These are phyloP conservation scores for Cutaneotrichosporon sp. DNA, from an alignment of 1,284 basidiomycete genomes.

Conservation along the genomic window DNA sequence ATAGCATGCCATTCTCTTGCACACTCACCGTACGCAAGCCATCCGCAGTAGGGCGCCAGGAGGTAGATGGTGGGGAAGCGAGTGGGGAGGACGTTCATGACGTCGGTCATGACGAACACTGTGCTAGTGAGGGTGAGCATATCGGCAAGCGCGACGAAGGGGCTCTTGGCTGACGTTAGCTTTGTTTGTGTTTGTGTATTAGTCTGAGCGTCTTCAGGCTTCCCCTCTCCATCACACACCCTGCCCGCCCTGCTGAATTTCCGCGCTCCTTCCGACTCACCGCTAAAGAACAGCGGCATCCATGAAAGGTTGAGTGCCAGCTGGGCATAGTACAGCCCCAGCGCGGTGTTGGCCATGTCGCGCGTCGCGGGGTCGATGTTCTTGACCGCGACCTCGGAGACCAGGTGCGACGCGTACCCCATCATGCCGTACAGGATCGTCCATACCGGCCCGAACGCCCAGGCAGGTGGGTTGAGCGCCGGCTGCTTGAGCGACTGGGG, in stretches of 20 bases:
- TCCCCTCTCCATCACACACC: not conserved
- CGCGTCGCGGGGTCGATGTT: conserved; percentile 4
- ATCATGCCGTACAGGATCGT: conserved; percentile 57
- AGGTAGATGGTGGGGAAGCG: conserved; percentile 60
- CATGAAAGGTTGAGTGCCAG: conserved; percentile 17
- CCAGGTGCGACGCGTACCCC: conserved; percentile 72
- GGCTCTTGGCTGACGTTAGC: conserved; percentile 14
- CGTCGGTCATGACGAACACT: conserved; percentile 63
- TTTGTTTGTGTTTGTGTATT: not conserved
- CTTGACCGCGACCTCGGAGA: conserved; percentile 60
- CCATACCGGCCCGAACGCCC: conserved; percentile 32
- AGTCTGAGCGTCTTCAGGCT: not conserved
- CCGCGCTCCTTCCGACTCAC: conserved; percentile 35
- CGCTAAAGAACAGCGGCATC: conserved; percentile 43
- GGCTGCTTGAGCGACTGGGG: conserved; percentile 20
- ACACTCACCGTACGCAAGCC: conserved; percentile 43
- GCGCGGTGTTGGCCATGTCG: not conserved
- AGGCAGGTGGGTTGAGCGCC: conserved; percentile 15
- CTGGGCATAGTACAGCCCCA: conserved; percentile 20
- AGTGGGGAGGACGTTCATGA: conserved; percentile 56
- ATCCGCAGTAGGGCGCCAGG: conserved; percentile 62
- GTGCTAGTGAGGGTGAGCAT: conserved; percentile 55
- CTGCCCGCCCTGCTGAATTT: not conserved
- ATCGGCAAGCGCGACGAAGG: conserved; percentile 14
- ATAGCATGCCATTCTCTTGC: not conserved